phyloP scores from a whole-genome alignment of 306 rosid genomes.

The Abrus precatorius region DNA sequence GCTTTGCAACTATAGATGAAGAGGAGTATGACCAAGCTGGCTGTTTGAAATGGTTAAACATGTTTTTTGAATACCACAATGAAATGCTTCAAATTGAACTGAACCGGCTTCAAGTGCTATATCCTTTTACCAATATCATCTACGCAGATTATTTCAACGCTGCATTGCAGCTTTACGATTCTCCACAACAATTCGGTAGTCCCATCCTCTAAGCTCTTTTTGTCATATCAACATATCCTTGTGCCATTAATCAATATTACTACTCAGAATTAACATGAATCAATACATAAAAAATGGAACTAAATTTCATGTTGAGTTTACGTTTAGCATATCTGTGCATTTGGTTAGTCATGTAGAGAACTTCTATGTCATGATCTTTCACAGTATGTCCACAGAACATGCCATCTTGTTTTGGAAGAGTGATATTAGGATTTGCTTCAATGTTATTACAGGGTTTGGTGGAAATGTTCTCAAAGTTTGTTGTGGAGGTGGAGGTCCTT shows the following conservation, averaged over 20 bases:
- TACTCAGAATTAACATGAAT: conserved; percentile 7
- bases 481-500: conserved; percentile 60
- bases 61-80: conserved; percentile 55
- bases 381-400: not conserved
- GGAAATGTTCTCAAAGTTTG: conserved; percentile 48
- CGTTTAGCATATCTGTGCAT: not conserved
- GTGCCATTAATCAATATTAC: not conserved
- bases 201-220: conserved; percentile 14
- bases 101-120: conserved; percentile 41
- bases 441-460: conserved; percentile 51
- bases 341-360: conserved; percentile 17
- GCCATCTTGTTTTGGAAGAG: conserved; percentile 2
- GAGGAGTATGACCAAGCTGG: conserved; percentile 58
- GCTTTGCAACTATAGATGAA: conserved; percentile 28
- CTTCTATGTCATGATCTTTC: not conserved
- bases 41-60: conserved; percentile 61
- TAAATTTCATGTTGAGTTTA: conserved; percentile 2
- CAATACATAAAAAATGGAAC: not conserved
- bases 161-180: conserved; percentile 44
- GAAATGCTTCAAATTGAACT: conserved; percentile 55
- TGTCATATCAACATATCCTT: conserved; percentile 1
- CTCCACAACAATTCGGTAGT: conserved; percentile 60
- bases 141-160: conserved; percentile 65
- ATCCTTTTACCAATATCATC: conserved; percentile 58
- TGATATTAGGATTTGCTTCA: conserved; percentile 4